Percentiles rank a stretch among this genome's conserved stretches.
phyloP scores from a whole-genome alignment of 495 filamentous ascomycete genomes.

The Penicillium odoratum region DNA sequence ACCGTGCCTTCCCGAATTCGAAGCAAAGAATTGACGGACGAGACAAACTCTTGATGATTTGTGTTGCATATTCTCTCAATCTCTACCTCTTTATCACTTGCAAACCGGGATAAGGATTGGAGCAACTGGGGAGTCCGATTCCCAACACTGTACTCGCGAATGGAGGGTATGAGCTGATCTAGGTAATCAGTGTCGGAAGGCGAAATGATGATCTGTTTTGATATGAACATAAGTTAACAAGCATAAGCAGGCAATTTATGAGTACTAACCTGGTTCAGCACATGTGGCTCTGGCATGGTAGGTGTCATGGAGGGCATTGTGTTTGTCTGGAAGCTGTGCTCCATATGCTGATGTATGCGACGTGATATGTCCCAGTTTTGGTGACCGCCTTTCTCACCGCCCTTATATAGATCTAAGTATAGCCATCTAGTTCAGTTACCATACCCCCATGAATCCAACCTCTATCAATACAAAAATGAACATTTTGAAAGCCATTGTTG shows the following conservation, averaged over 20 bases:
- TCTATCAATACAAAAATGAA: no score
- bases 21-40: slow-evolving; percentile 88
- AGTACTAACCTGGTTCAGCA: slow-evolving; percentile 42
- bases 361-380: background rate
- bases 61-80: slow-evolving; percentile 94
- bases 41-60: slow-evolving; percentile 95
- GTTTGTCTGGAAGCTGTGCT: background rate
- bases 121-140: slow-evolving; percentile 71
- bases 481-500: no score
- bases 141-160: slow-evolving; percentile 83
- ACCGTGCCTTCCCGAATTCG: slow-evolving; percentile 87
- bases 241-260: background rate
- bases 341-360: background rate
- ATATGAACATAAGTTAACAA: no score
- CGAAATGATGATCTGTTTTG: slow-evolving; percentile 79
- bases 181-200: slow-evolving; percentile 91
- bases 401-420: background rate
- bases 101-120: slow-evolving; percentile 75
- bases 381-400: background rate
- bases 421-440: background rate
- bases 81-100: slow-evolving; percentile 80
- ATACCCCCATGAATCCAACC: no score
- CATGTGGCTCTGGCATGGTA: slow-evolving; percentile 36
- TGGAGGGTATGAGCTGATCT: slow-evolving; percentile 88
- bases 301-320: slow-evolving; percentile 33